Conservation (phyloP, 2,329 filamentous ascomycete species). For the Colletotrichum orbiculare region DNA sequence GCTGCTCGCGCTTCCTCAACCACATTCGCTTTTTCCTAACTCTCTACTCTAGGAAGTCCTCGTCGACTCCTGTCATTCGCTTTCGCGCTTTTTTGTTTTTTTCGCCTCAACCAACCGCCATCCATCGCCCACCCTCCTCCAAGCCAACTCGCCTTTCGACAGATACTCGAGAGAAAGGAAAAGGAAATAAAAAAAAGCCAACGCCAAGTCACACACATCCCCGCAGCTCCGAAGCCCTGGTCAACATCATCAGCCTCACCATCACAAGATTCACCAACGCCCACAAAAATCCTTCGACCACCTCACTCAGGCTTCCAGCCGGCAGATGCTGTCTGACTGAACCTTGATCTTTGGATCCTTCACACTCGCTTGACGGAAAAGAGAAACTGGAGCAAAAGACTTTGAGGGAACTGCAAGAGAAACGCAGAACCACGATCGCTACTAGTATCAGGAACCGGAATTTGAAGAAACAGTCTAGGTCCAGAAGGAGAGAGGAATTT, state of each 20-base stretch:
- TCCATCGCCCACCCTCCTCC: constrained; percentile 38
- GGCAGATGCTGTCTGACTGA: constrained; percentile 29
- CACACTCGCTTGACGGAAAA: constrained; percentile 47
- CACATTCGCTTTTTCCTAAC: constrained; percentile 63
- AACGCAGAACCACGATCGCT: constrained; percentile 51
- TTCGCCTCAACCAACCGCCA: constrained; percentile 46
- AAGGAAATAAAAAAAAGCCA: constrained; percentile 9
- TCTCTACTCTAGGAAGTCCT: constrained; percentile 71
- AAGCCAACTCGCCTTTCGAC: constrained; percentile 16
- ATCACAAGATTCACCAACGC: constrained; percentile 10
- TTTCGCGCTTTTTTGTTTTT: constrained; percentile 64
- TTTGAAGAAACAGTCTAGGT: constrained; percentile 24
- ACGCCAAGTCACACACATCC: neutral
- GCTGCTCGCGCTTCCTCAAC: constrained; percentile 35
- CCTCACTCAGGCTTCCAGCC: constrained; percentile 14
- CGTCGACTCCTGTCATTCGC: constrained; percentile 81
- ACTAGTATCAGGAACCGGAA: constrained; percentile 40
- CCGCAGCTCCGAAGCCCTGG: constrained; percentile 21
- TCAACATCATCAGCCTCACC: constrained; percentile 18
- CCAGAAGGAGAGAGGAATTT: constrained; percentile 35
- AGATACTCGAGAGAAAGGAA: constrained; percentile 36
- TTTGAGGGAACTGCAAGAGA: constrained; percentile 29
- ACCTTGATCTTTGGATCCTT: constrained; percentile 37
- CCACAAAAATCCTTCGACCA: neutral
- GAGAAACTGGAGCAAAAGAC: constrained; percentile 22